phyloP scores from a whole-genome alignment of 2,329 filamentous ascomycete species.

The Daldinia sp. region DNA sequence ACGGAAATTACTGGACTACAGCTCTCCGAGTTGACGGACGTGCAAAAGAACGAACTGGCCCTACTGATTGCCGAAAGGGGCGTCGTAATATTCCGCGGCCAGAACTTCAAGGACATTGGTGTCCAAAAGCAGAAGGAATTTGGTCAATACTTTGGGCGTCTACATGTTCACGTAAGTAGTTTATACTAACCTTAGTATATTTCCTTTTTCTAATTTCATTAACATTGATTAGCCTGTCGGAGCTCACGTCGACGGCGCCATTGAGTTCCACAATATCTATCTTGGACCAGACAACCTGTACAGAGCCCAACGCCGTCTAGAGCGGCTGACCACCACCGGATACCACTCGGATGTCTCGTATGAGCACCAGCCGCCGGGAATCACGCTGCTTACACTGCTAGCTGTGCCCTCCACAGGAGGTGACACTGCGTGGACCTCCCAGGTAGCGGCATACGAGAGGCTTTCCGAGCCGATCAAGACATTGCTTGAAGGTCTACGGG shows the following conservation, averaged over 20 bases:
- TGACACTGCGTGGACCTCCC: conserved; percentile 51
- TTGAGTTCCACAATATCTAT: conserved; percentile 58
- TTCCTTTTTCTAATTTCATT: background rate
- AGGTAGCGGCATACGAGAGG: conserved; percentile 50
- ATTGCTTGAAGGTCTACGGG: conserved; percentile 50
- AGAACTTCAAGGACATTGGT: conserved; percentile 50
- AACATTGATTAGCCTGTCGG: conserved; percentile 49
- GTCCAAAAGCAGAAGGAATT: conserved; percentile 51
- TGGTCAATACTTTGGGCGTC: conserved; percentile 50
- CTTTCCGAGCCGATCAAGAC: conserved; percentile 49
- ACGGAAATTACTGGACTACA: conserved; percentile 43
- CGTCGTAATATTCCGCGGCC: conserved; percentile 43
- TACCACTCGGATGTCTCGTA: conserved; percentile 56
- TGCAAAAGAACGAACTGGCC: conserved; percentile 42
- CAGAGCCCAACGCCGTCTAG: conserved; percentile 47
- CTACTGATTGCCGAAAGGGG: conserved; percentile 42
- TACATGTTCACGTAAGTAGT: conserved; percentile 50
- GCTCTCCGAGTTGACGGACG: conserved; percentile 41
- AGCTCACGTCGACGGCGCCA: conserved; percentile 52
- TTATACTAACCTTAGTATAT: background rate
- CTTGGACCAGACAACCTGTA: conserved; percentile 56
- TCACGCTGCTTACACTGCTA: conserved; percentile 52
- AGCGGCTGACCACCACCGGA: conserved; percentile 49
- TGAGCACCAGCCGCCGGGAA: conserved; percentile 53
- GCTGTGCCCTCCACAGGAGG: conserved; percentile 50